Conservation (phyloP, 140 eudicot genomes). For the Oenanthe javanica region DNA sequence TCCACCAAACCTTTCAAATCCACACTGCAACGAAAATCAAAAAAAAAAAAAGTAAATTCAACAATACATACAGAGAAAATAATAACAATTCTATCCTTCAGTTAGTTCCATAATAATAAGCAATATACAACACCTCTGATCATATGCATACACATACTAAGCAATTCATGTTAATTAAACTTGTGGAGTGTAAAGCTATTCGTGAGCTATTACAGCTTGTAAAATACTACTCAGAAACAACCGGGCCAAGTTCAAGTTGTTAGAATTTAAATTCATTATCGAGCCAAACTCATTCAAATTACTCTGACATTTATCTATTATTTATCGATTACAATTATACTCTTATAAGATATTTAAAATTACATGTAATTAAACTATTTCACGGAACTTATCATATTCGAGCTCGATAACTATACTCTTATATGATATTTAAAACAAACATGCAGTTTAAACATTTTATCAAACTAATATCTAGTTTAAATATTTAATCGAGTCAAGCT, state of each 20-base stretch:
- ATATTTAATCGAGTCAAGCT: not conserved
- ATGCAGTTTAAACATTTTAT: too few species aligned
- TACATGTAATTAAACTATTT: too few species aligned
- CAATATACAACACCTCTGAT: not conserved
- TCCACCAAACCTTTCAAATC: constrained; percentile 82
- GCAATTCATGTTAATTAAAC: not conserved
- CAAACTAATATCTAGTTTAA: not conserved
- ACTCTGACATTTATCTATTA: too few species aligned
- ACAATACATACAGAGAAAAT: not conserved
- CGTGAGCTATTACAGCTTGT: not conserved
- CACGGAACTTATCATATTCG: not conserved
- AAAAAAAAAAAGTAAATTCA: not conserved
- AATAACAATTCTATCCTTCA: not conserved
- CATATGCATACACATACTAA: not conserved
- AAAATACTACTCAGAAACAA: not conserved
- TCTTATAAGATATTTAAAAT: not conserved
- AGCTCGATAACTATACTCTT: not conserved
- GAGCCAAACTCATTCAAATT: not conserved
- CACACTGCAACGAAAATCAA: constrained; percentile 46
- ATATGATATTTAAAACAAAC: too few species aligned
- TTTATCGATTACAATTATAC: not conserved
- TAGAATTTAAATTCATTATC: too few species aligned
- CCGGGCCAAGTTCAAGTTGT: too few species aligned
- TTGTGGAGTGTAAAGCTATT: not conserved
- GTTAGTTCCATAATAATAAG: not conserved